Evolutionary conservation across 2,329 filamentous ascomycete genomes (phyloP), one percentile per base, ranked within the genome.

Genomic region (Penicillium sp.): DNA sequence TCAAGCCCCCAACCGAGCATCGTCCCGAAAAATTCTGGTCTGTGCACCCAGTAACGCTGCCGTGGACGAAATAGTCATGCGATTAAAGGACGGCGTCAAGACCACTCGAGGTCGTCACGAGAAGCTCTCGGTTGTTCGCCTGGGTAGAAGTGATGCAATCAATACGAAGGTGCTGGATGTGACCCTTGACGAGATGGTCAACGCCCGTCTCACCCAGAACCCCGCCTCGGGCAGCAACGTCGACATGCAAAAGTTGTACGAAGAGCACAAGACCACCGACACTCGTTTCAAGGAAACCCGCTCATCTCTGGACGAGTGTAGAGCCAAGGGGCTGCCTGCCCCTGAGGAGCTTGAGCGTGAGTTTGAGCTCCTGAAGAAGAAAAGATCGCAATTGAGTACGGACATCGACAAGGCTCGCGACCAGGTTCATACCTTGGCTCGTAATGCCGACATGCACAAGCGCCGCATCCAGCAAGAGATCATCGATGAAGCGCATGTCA

Each of bases 31-130:
- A 71, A 79, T 99, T 24, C 81, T 99, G 24, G 90, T 99, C 22
- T 99, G 94, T 67, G 94, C 94, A n/a, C 94, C 94, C 13, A 97
- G 92, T 79, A 99, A 99, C 71, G 94, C 94, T 6, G 94, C 94
- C 28, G 94, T 99, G 5, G 94, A 99, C 69, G 94, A 99, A 70
- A 71, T 99, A 56, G 94, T 99, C 16, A 85, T 96, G 70, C 87
- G 94, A 75, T 81, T 99, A 65, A 97, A 95, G 73, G 78, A 84
- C 47, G 94, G 94, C 4, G 81, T 99, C 46, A 92, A 86, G 65
- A 92, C 90, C 0, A 79, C 83, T 52, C 83, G 81, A 39, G 92
- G 94, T 1, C 80, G 84, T 25, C 77, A 79, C 11, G 86, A 89
- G 60, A 88, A 89, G 58, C 82, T 97, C 65, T 91, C 90, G 43